Conservation (phyloP, 2,329 filamentous ascomycete species). For the Plectosphaerella sp. region DNA sequence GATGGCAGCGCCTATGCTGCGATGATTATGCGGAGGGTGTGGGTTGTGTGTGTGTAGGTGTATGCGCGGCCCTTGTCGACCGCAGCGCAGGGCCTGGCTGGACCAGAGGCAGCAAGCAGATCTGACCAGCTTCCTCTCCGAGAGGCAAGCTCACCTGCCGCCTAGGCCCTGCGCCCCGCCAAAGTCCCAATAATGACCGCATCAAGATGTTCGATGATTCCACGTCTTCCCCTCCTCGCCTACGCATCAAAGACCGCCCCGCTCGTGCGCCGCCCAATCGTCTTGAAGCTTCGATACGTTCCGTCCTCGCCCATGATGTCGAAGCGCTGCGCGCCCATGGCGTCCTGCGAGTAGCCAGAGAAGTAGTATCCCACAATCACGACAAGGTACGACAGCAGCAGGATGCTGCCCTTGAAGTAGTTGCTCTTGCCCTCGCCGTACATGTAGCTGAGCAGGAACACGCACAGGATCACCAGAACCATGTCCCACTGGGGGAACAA, state of each 20-base stretch:
- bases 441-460: slow-evolving; percentile 95
- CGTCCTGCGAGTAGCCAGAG: slow-evolving; percentile 49
- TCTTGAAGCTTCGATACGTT: slow-evolving; percentile 47
- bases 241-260: slow-evolving; percentile 26
- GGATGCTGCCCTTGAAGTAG: slow-evolving; percentile 97
- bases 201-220: background rate
- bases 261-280: slow-evolving; percentile 41
- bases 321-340: slow-evolving; percentile 43
- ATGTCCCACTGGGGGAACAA: slow-evolving; percentile 99
- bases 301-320: slow-evolving; percentile 49
- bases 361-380: slow-evolving; percentile 91
- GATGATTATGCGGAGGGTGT: background rate
- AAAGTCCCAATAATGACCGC: too few relatives aligned
- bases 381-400: slow-evolving; percentile 88
- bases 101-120: too few relatives aligned
- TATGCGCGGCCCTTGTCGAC: too few relatives aligned
- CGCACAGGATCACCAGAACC: slow-evolving; percentile 92
- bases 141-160: too few relatives aligned
- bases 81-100: too few relatives aligned
- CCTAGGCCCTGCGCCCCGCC: too few relatives aligned
- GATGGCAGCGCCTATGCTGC: background rate
- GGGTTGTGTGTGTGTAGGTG: too few relatives aligned
- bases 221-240: background rate
- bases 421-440: slow-evolving; percentile 99
- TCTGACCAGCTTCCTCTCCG: too few relatives aligned